A percentile compares a stretch with the other conserved stretches of the same genome.
These are phyloP conservation scores for Cytospora mali DNA, from an alignment of 2,329 filamentous ascomycete genomes.

Conservation along the genomic window DNA sequence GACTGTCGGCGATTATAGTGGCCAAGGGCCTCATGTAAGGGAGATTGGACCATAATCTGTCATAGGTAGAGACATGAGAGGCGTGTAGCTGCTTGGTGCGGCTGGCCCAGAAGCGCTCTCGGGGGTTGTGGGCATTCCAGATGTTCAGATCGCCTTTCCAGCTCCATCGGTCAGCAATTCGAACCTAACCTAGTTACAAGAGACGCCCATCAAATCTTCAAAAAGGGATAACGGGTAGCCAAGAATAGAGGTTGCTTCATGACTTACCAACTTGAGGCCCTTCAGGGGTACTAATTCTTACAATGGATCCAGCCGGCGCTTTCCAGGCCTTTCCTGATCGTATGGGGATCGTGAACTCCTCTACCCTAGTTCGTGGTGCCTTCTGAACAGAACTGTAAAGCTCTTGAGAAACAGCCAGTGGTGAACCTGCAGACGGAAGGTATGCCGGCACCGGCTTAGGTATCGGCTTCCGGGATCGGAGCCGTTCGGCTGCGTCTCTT, in stretches of 20 bases:
- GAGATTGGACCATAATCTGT: slow-evolving; percentile 76
- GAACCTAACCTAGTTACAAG: not conserved
- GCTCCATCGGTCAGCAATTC: not conserved
- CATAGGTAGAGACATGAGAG: slow-evolving; percentile 70
- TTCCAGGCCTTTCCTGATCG: slow-evolving; percentile 75
- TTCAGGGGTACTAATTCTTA: slow-evolving; percentile 73
- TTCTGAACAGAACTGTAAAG: slow-evolving; percentile 65
- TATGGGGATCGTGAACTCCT: slow-evolving; percentile 68
- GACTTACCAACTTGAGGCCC: slow-evolving; percentile 71
- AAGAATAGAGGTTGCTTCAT: not conserved
- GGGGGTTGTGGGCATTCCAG: slow-evolving; percentile 75
- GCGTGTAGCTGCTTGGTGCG: slow-evolving; percentile 79
- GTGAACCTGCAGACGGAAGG: slow-evolving; percentile 46
- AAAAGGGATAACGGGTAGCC: too few species aligned
- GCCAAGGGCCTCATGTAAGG: slow-evolving; percentile 76
- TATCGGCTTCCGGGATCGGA: slow-evolving; percentile 47
- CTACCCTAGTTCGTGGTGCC: slow-evolving; percentile 44
- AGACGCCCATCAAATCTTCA: not conserved
- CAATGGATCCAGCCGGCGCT: slow-evolving; percentile 67
- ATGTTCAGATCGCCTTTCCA: slow-evolving; percentile 72
- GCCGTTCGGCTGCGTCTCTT: slow-evolving; percentile 44
- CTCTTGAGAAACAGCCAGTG: slow-evolving; percentile 46
- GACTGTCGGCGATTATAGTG: slow-evolving; percentile 70
- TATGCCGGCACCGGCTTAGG: slow-evolving; percentile 54
- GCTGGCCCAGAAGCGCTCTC: slow-evolving; percentile 81